Base-by-base conservation (phyloP, 164 flowering plant species). In the Vitis riparia region DNA sequence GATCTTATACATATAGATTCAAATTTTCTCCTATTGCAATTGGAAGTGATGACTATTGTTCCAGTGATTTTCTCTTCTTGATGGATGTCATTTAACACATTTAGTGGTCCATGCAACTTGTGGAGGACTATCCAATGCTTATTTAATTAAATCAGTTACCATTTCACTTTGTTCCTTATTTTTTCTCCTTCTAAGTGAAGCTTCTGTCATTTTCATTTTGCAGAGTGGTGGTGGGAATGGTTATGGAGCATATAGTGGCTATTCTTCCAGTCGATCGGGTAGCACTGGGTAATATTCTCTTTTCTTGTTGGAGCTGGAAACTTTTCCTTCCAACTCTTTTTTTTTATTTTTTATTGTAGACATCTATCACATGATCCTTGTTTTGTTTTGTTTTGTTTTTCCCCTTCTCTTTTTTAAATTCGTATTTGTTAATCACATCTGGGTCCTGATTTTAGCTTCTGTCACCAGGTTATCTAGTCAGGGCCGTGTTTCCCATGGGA, bases 381-480 rank as follows among this genome's bases (percentile, higher is more conserved):
- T 32, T 3, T 32, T 32, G 44, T 32, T 32, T 32, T 32, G 44
- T 32, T 32, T 16, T 32, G 1, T 16, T 27, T 9, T 12, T 1
- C 57, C 65, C 23, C 3, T n/a, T 23, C 17, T 44, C 55, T 51
- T 63, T 63, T 55, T 13, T 70, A 23, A 37, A 2, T 14, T 63
- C 8, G 5, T 9, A 13, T 53, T 11, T 59, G n/a, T 9, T 66
- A 10, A 16, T 14, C 23, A 3, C 11, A 5, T 53, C 56, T 15
- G 50, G 30, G 57, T 59, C 23, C 61, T 71, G 19, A 64, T 66
- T 60, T 5, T 27, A 64, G 76, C 66, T 73, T 68, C 47, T 65
- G 15, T 78, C 70, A 62, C 69, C 86, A 88, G 89, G 87, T 80
- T 78, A 65, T 81, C 88, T 77, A 81, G 87, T 53, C 87, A 74